Percentiles rank a stretch among this genome's conserved stretches.
Conservation (phyloP, 2,329 filamentous ascomycete species). For the Aspergillus sp. region DNA sequence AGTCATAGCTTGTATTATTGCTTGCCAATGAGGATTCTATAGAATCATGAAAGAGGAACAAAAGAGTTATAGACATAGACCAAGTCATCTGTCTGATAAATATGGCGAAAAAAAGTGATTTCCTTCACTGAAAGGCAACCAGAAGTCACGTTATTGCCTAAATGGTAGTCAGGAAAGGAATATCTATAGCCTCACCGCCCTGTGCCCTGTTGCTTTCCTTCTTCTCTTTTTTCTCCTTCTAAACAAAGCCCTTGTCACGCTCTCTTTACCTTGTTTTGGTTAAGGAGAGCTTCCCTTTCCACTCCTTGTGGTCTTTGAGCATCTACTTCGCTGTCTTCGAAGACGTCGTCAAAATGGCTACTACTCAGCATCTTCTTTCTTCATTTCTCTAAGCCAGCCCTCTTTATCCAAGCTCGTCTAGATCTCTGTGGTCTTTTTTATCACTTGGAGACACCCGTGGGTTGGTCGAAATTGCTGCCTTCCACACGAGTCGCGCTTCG, state of each 20-base stretch:
- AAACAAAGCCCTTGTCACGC: background rate
- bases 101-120: no score
- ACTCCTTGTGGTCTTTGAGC: background rate
- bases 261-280: background rate
- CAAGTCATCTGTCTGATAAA: no score
- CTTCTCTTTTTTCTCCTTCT: background rate
- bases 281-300: background rate
- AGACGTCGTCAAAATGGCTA: background rate
- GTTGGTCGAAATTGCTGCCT: background rate
- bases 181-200: background rate
- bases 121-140: background rate
- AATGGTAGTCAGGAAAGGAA: background rate
- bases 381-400: background rate
- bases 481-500: background rate
- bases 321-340: background rate
- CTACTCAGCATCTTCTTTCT: background rate
- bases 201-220: background rate
- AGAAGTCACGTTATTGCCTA: background rate
- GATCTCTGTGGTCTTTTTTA: background rate
- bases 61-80: no score
- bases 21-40: no score
- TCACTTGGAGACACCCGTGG: background rate
- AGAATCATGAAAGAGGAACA: no score
- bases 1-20: constrained; percentile 2
- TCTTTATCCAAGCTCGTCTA: background rate